Evolutionary conservation across 1,284 basidiomycete species (phyloP).

Genomic region (Fomitopsis pinicola): DNA sequence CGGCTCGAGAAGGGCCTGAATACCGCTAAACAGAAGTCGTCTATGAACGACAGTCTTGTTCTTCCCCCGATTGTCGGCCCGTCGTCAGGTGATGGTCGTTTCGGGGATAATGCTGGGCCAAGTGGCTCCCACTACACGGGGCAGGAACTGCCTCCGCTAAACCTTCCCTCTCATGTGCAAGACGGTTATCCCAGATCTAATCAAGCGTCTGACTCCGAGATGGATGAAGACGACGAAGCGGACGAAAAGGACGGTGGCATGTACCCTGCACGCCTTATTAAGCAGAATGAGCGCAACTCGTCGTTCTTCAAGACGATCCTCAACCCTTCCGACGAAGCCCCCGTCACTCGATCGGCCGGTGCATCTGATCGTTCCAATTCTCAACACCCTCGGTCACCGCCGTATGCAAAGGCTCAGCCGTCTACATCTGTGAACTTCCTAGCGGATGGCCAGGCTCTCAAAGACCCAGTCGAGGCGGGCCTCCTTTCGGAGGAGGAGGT

Average conservation of each 20-base stretch:
- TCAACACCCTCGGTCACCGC: slow-evolving; percentile 21
- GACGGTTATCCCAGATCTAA: slow-evolving; percentile 28
- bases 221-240: slow-evolving; percentile 56
- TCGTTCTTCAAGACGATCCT: slow-evolving; percentile 80
- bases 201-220: slow-evolving; percentile 27
- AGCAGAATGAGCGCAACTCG: slow-evolving; percentile 58
- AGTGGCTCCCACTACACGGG: slow-evolving; percentile 36
- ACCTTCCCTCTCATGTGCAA: slow-evolving; percentile 31
- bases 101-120: slow-evolving; percentile 15
- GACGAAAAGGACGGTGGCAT: slow-evolving; percentile 55
- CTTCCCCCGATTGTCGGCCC: slow-evolving; percentile 32
- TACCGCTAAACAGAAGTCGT: slow-evolving; percentile 67
- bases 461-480: slow-evolving; percentile 67
- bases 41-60: slow-evolving; percentile 27
- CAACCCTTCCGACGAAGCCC: slow-evolving; percentile 57
- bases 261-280: slow-evolving; percentile 71
- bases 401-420: slow-evolving; percentile 14
- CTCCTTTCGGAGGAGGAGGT: slow-evolving; percentile 66
- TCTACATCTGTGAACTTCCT: slow-evolving; percentile 10
- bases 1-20: slow-evolving; percentile 79
- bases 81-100: neutral
- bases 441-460: slow-evolving; percentile 21
- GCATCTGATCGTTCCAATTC: slow-evolving; percentile 14
- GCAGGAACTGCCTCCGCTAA: slow-evolving; percentile 45
- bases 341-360: slow-evolving; percentile 21